A percentile compares a stretch with the other conserved stretches of the same genome.
Conservation (phyloP, 257 asterid species). For the Capsicum baccatum region DNA sequence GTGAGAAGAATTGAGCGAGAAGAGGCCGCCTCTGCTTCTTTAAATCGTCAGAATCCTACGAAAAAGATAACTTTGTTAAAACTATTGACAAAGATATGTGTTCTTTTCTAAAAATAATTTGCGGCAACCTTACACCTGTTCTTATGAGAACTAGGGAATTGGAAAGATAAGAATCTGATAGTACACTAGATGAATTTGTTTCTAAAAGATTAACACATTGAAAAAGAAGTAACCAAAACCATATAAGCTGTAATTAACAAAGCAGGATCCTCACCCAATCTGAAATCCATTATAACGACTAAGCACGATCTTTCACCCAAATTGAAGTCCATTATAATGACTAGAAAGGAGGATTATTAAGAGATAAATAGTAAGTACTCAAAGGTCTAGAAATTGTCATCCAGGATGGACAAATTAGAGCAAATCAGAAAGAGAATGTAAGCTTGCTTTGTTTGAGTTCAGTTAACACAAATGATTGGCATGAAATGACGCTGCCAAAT, state of each 20-base stretch:
- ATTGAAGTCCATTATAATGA: neutral
- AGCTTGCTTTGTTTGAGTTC: neutral
- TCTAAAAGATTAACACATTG: neutral
- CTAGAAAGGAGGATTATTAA: neutral
- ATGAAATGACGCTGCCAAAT: neutral
- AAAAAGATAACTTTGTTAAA: conserved; percentile 20
- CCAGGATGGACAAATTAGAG: neutral
- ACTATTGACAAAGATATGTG: neutral
- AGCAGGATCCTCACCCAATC: neutral
- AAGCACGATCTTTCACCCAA: neutral
- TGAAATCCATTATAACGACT: too few species aligned
- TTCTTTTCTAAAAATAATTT: neutral
- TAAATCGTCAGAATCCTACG: conserved; percentile 71
- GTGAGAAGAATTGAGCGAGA: conserved; percentile 87
- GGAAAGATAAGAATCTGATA: neutral
- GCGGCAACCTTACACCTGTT: neutral
- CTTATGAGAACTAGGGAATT: neutral
- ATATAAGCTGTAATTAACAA: neutral
- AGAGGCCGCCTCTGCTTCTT: conserved; percentile 81
- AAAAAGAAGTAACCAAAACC: neutral
- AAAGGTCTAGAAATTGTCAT: neutral
- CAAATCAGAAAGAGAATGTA: neutral
- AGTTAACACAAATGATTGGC: neutral
- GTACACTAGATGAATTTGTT: neutral
- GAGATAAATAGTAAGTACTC: neutral